A percentile compares a stretch with the other conserved stretches of the same genome.
These are phyloP conservation scores for Annulohypoxylon maeteangense DNA, from an alignment of 495 filamentous ascomycete genomes.

Conservation along the genomic window DNA sequence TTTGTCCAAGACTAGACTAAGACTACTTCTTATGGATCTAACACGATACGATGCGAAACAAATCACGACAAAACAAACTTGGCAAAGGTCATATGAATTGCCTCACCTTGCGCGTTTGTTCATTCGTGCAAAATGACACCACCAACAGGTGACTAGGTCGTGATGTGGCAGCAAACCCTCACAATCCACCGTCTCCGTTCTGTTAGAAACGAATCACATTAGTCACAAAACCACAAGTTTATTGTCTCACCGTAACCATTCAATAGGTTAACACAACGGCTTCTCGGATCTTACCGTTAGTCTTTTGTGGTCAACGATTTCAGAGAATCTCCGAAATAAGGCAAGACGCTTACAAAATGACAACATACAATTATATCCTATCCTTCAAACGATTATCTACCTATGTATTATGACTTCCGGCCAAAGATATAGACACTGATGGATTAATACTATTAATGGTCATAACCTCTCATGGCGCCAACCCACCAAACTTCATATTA, in stretches of 20 bases:
- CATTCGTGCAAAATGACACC: background rate
- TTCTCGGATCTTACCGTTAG: background rate
- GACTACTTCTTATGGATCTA: background rate
- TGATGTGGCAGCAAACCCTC: conserved; percentile 8
- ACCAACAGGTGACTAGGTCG: background rate
- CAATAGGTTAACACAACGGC: background rate
- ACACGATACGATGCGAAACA: background rate
- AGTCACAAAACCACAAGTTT: background rate
- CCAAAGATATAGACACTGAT: background rate
- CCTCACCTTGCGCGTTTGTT: background rate
- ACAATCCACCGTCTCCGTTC: background rate
- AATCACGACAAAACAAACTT: background rate
- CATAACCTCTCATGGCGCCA: background rate
- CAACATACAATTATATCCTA: background rate
- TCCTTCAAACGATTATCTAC: background rate
- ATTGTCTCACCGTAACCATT: background rate
- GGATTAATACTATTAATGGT: background rate
- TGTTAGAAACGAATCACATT: background rate
- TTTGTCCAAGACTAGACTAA: background rate
- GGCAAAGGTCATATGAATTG: background rate
- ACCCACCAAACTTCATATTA: background rate
- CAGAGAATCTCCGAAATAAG: no score
- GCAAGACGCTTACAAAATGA: background rate
- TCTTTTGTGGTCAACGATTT: background rate
- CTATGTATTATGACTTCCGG: background rate